Percentiles rank a stretch among this genome's conserved stretches.
Conservation (phyloP, 345 rosid genomes). For the Lumnitzera littorea region DNA sequence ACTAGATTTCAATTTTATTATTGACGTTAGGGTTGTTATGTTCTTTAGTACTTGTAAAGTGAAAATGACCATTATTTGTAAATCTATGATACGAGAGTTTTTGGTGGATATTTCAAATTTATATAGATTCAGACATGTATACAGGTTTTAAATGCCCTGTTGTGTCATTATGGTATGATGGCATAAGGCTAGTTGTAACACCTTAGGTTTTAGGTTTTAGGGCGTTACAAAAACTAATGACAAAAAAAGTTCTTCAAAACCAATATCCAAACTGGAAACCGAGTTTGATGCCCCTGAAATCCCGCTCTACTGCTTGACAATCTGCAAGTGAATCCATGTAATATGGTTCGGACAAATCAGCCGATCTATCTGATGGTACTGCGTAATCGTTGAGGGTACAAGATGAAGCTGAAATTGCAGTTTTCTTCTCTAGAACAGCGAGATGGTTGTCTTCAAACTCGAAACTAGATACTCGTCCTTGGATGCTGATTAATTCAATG, state of each 20-base stretch:
- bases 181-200: no score
- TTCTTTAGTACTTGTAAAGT: no score
- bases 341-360: constrained; percentile 67
- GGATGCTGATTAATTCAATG: constrained; percentile 35
- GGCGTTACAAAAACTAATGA: constrained; percentile 17
- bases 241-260: constrained; percentile 60
- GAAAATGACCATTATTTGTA: no score
- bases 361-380: constrained; percentile 77
- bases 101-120: no score
- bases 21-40: no score
- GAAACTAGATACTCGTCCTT: constrained; percentile 59
- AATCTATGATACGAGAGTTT: no score
- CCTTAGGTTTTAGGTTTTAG: no score
- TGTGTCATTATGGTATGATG: no score
- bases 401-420: constrained; percentile 49
- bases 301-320: constrained; percentile 34
- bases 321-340: constrained; percentile 40
- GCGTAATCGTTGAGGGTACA: constrained; percentile 77
- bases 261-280: constrained; percentile 68
- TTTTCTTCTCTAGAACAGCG: constrained; percentile 77
- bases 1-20: no score
- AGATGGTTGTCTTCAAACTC: constrained; percentile 91
- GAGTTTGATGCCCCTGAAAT: constrained; percentile 41
- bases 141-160: no score
- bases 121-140: no score